Percentiles rank a stretch among this genome's conserved stretches.
These are phyloP conservation scores for Malus hybrid DNA, from an alignment of 331 rosid genomes.

Conservation along the genomic window DNA sequence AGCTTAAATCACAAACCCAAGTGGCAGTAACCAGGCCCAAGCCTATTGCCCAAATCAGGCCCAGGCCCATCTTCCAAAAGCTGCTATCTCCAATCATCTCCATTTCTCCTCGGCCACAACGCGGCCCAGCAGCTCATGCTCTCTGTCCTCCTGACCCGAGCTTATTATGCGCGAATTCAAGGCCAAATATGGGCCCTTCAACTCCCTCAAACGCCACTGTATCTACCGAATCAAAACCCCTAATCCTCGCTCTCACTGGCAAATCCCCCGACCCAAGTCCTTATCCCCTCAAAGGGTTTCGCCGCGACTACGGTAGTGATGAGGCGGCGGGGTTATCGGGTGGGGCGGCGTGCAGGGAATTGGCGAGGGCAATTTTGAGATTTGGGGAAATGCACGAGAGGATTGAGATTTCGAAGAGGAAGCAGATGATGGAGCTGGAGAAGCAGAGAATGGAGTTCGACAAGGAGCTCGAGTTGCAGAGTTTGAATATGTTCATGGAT, in stretches of 20 bases:
- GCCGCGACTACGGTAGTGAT: constrained; percentile 3
- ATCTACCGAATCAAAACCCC: not conserved
- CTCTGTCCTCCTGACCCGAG: too few species aligned
- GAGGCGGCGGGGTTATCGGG: constrained; percentile 7
- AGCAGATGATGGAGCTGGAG: constrained; percentile 34
- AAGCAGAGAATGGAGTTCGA: constrained; percentile 31
- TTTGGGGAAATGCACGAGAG: constrained; percentile 44
- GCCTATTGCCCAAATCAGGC: too few species aligned
- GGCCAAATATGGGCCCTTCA: too few species aligned
- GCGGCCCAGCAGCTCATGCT: too few species aligned
- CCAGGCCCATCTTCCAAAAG: too few species aligned
- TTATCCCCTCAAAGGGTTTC: not conserved
- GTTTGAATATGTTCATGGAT: constrained; percentile 43
- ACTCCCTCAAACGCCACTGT: not conserved
- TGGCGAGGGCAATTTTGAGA: constrained; percentile 31
- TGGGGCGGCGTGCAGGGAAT: constrained; percentile 22
- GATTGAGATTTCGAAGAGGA: constrained; percentile 33
- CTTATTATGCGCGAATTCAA: too few species aligned
- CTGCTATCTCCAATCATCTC: too few species aligned
- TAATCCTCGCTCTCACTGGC: constrained; percentile 9
- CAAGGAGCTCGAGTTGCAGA: constrained; percentile 39
- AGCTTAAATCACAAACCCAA: too few species aligned
- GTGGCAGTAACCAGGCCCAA: too few species aligned
- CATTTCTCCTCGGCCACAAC: too few species aligned
- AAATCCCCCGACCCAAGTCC: constrained; percentile 7